phyloP scores from a whole-genome alignment of 2,329 filamentous ascomycete species.

The Alternaria ventricosa region DNA sequence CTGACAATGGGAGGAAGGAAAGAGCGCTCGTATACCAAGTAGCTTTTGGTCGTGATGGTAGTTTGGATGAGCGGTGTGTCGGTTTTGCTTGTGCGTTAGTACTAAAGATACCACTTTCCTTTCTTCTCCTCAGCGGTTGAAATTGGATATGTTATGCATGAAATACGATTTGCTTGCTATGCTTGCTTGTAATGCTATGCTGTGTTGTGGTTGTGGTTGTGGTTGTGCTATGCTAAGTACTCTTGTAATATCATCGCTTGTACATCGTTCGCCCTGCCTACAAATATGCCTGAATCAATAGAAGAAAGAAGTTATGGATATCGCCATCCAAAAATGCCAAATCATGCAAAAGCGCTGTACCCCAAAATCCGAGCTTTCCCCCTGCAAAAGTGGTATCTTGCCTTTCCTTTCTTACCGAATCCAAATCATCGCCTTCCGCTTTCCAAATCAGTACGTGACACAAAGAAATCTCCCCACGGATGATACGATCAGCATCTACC shows the following conservation, averaged over 20 bases:
- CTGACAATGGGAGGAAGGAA: conserved; percentile 31
- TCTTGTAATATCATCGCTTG: conserved; percentile 5
- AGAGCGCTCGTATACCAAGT: conserved; percentile 11
- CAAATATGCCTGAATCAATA: conserved; percentile 2
- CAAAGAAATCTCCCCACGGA: not conserved
- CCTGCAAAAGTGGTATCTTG: not conserved
- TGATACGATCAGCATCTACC: conserved; percentile 30
- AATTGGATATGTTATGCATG: conserved; percentile 6
- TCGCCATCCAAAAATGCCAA: not conserved
- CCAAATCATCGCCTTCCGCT: not conserved
- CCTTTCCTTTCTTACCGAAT: not conserved
- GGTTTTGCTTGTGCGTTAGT: conserved; percentile 7
- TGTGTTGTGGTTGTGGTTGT: conserved; percentile 13
- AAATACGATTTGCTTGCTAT: not conserved
- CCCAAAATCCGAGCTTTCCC: not conserved
- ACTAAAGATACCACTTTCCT: conserved; percentile 26
- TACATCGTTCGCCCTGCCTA: conserved; percentile 7
- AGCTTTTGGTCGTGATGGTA: not conserved
- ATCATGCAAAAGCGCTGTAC: conserved; percentile 1
- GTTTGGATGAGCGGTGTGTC: not conserved
- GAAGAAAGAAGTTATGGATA: not conserved
- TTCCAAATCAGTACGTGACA: not conserved
- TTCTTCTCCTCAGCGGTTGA: conserved; percentile 1
- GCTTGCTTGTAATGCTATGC: not conserved
- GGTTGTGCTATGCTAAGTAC: conserved; percentile 21